phyloP scores from a whole-genome alignment of 1,284 basidiomycete species.

The Malassezia vespertilionis region DNA sequence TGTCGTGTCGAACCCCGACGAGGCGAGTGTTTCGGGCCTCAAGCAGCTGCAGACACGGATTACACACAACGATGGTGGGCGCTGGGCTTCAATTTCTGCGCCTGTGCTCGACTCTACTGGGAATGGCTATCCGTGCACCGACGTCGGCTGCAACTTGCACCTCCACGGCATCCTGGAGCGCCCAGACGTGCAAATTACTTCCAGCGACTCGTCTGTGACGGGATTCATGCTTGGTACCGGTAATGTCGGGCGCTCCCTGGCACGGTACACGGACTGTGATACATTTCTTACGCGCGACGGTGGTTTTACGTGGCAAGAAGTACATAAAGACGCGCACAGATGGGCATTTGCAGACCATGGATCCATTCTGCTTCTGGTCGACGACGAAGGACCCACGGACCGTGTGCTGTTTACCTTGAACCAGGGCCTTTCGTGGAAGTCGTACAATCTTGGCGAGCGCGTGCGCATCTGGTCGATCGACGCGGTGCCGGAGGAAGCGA shows the following conservation, averaged over 20 bases:
- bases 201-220: slow-evolving; percentile 77
- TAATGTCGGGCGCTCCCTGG: slow-evolving; percentile 79
- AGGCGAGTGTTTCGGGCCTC: slow-evolving; percentile 60
- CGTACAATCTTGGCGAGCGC: slow-evolving; percentile 73
- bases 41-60: slow-evolving; percentile 78
- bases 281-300: slow-evolving; percentile 93
- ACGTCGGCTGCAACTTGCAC: slow-evolving; percentile 70
- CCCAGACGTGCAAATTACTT: slow-evolving; percentile 75
- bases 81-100: slow-evolving; percentile 71
- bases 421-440: slow-evolving; percentile 75
- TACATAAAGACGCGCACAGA: slow-evolving; percentile 91
- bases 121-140: slow-evolving; percentile 61
- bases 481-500: slow-evolving; percentile 81
- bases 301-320: slow-evolving; percentile 95
- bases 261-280: slow-evolving; percentile 73
- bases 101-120: slow-evolving; percentile 69
- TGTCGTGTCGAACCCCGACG: slow-evolving; percentile 68
- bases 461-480: slow-evolving; percentile 68
- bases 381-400: slow-evolving; percentile 86
- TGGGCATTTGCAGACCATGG: slow-evolving; percentile 99
- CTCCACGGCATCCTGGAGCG: slow-evolving; percentile 94
- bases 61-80: slow-evolving; percentile 92
- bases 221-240: slow-evolving; percentile 92
- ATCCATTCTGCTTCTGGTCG: slow-evolving; percentile 79
- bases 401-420: slow-evolving; percentile 77